Percentiles rank a stretch among this genome's conserved stretches.
Conservation (phyloP, 257 asterid species). For the Solanum pinnatisectum region DNA sequence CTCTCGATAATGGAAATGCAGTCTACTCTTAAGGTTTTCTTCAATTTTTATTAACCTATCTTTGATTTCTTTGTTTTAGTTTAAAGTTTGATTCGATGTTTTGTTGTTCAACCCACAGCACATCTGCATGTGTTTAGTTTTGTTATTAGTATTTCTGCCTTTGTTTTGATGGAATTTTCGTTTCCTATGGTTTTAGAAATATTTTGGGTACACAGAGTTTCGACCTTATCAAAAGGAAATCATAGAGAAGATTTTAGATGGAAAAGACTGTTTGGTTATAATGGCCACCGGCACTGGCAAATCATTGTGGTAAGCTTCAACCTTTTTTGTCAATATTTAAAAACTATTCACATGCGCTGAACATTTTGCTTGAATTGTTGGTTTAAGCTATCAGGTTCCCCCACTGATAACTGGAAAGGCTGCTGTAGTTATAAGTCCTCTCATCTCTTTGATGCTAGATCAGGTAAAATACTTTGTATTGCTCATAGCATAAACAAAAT, state of each 20-base stretch:
- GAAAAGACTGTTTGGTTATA: conserved; percentile 75
- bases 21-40: conserved; percentile 53
- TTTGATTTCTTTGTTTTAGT: not conserved
- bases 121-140: not conserved
- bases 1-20: conserved; percentile 27
- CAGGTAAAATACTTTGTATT: conserved; percentile 36
- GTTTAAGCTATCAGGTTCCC: conserved; percentile 82
- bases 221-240: conserved; percentile 89
- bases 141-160: not conserved
- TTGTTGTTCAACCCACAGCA: not conserved
- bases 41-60: not conserved
- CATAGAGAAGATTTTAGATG: conserved; percentile 51
- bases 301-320: conserved; percentile 57
- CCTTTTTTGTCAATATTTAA: not conserved
- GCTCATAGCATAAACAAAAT: not conserved
- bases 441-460: conserved; percentile 92
- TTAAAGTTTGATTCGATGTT: not conserved
- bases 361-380: not conserved
- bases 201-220: conserved; percentile 74
- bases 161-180: not conserved
- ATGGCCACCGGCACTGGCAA: conserved; percentile 99
- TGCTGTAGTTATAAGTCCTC: conserved; percentile 86
- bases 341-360: not conserved
- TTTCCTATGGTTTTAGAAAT: conserved; percentile 36
- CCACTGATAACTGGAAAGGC: conserved; percentile 67